Evolutionary conservation across 1,284 basidiomycete genomes (phyloP).

Genomic region (Melampsora abietis-canadensis): DNA sequence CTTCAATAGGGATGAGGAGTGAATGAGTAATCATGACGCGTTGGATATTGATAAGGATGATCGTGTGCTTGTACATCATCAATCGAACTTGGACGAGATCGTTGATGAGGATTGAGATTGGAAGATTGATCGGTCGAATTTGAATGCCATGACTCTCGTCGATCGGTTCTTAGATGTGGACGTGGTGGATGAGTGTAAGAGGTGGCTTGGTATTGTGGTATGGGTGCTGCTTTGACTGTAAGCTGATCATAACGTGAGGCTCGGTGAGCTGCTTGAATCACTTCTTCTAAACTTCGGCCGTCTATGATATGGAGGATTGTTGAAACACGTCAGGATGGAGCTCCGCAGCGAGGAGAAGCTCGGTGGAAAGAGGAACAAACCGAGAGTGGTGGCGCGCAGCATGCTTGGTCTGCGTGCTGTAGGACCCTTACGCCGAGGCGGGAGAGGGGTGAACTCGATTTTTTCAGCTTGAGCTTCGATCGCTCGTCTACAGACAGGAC

Average conservation of each 20-base stretch:
- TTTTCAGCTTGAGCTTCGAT: slow-evolving; percentile 3
- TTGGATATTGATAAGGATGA: too few relatives aligned
- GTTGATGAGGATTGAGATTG: background rate
- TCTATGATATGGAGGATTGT: background rate
- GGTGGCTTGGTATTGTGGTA: background rate
- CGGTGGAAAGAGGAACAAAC: background rate
- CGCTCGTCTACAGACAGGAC: background rate
- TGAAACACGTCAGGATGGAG: background rate
- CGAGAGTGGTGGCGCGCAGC: background rate
- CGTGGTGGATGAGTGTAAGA: background rate
- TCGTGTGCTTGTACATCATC: background rate
- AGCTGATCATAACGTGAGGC: background rate
- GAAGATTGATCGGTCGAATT: background rate
- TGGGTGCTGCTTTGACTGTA: background rate
- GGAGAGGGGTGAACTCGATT: background rate
- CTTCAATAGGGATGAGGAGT: too few relatives aligned
- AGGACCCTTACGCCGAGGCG: background rate
- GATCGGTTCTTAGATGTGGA: background rate
- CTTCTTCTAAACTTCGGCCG: slow-evolving; percentile 2
- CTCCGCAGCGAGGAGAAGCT: background rate
- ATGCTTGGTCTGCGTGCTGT: background rate
- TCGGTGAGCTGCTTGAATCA: background rate
- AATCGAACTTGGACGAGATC: background rate
- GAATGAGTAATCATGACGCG: too few relatives aligned
- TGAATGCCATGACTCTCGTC: background rate